A percentile compares a stretch with the other conserved stretches of the same genome.
Conservation (phyloP, 257 asterid genomes). For the Solanum gracilifrons region DNA sequence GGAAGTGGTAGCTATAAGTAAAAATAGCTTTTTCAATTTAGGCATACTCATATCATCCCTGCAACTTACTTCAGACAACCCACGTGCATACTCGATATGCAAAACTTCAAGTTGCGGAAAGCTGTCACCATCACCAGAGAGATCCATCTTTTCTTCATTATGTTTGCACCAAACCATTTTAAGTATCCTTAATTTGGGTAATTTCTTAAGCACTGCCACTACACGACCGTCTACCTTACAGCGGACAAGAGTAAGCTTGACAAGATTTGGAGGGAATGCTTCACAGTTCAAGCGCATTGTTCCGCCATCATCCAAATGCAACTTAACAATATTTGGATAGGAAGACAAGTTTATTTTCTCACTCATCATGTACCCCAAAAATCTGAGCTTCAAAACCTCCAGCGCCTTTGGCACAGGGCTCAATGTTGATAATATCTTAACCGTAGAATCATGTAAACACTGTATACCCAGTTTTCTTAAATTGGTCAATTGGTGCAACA, state of each 20-base stretch:
- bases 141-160: rapidly evolving
- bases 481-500: too few species aligned
- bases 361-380: rapidly evolving
- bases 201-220: too few species aligned
- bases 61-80: too few species aligned
- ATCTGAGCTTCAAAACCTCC: neutral
- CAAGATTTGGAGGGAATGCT: too few species aligned
- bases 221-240: rapidly evolving
- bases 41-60: too few species aligned
- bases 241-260: too few species aligned
- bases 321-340: neutral
- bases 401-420: neutral
- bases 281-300: rapidly evolving
- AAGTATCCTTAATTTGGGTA: too few species aligned
- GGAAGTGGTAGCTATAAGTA: too few species aligned
- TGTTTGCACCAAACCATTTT: rapidly evolving
- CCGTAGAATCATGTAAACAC: rapidly evolving
- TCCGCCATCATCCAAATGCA: neutral
- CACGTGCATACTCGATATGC: rapidly evolving
- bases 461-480: neutral
- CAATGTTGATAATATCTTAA: neutral
- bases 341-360: neutral
- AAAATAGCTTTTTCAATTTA: too few species aligned
- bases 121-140: too few species aligned
- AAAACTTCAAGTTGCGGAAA: too few species aligned